phyloP scores from a whole-genome alignment of 176 grass and related monocot genomes.

The Saccharum officinarum region DNA sequence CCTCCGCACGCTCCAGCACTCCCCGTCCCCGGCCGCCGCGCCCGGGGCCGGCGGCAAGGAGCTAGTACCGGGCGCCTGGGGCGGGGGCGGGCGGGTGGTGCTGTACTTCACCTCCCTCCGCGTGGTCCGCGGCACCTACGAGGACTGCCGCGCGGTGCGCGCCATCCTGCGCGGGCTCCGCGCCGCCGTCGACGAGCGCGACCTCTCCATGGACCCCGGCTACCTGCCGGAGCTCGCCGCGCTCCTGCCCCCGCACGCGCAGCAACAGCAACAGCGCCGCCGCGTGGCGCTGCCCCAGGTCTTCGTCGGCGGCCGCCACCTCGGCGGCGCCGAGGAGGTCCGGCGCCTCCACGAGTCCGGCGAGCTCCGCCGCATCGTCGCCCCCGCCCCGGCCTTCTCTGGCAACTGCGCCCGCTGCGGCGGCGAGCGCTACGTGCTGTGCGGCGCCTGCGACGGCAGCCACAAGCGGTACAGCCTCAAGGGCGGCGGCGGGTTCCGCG shows the following conservation, averaged over 20 bases:
- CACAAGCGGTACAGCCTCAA: slow-evolving; percentile 64
- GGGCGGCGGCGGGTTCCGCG: slow-evolving; percentile 58
- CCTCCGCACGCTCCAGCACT: slow-evolving; percentile 54
- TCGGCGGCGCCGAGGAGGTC: slow-evolving; percentile 79
- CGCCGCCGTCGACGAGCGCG: slow-evolving; percentile 70
- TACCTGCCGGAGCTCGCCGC: slow-evolving; percentile 54
- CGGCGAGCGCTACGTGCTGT: slow-evolving; percentile 63
- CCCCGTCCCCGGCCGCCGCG: neutral
- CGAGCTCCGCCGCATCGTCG: slow-evolving; percentile 51
- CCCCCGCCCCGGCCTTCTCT: neutral
- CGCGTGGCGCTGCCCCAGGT: slow-evolving; percentile 47
- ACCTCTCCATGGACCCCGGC: slow-evolving; percentile 58
- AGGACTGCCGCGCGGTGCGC: slow-evolving; percentile 68
- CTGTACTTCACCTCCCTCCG: slow-evolving; percentile 85
- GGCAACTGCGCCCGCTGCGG: slow-evolving; percentile 50
- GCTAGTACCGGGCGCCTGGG: neutral
- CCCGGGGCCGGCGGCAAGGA: neutral
- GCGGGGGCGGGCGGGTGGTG: slow-evolving; percentile 39
- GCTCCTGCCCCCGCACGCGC: slow-evolving; percentile 26
- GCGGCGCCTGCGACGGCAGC: slow-evolving; percentile 65
- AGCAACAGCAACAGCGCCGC: neutral
- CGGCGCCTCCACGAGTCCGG: slow-evolving; percentile 70
- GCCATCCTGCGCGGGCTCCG: slow-evolving; percentile 60
- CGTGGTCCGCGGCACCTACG: slow-evolving; percentile 68
- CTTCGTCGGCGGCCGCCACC: slow-evolving; percentile 62